Base-by-base conservation (phyloP, 495 filamentous ascomycete genomes). In the Delitschia confertaspora region DNA sequence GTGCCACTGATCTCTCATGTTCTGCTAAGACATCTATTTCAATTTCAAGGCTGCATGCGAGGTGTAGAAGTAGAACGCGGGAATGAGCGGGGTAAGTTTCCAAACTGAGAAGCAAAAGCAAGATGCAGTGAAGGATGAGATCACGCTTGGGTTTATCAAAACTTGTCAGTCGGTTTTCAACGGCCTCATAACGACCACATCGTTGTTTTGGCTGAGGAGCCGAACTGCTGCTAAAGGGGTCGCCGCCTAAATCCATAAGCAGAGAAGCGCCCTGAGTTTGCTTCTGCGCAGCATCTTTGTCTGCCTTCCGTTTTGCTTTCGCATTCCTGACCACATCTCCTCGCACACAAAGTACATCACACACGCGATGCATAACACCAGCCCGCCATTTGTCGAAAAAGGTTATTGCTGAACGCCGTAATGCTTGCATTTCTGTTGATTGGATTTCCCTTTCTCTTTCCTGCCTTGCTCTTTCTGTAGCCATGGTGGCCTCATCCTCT, bases 1-100 rank as follows among this genome's bases (percentile, higher is more conserved):
- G 49, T 10, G 57, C 53, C 1, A 57, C 74, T 51, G 78, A 76
- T 13, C 74, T 69, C 61, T 95, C 88, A 32, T 89, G 77, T 24
- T 79, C 72, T 14, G 77, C 70, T 11, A 93, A 65, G 21, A 80
- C 61, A 29, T 73, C 72, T 8, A 80, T 65, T 2, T 78, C 74
- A 10, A 94, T 61, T 11, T 71, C 63, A 3, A 94, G 62, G 11
- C 80, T 84, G 6, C 81, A 80, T 6, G 79, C 64, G 8, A 88
- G 61, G 51, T 81, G 68, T 6, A 88, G 58, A 22, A 95, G 72
- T 7, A 93, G 60, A 11, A 88, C 72, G 13, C 87, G 74, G 4
- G 86, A 87, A 38, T 82, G 77, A 7, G 82, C 74, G 43, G 70
- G 71, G 59, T 95, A 93, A 40, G 84, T 75, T 57, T 91, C 80